These are phyloP conservation scores for Populus nigra DNA, from an alignment of 345 rosid species.

Conservation along the genomic window DNA sequence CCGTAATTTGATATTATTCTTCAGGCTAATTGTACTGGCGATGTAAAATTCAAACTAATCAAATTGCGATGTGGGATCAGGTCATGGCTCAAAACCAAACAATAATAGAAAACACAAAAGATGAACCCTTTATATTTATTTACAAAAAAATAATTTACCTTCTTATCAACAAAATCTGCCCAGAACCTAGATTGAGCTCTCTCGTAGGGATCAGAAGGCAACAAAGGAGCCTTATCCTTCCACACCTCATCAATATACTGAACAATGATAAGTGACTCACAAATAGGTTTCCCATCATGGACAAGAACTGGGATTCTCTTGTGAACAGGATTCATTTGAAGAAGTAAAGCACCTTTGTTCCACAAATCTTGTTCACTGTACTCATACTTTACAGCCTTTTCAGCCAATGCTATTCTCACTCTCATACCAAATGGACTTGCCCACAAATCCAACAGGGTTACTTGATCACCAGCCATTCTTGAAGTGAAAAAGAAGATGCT, in stretches of 20 bases:
- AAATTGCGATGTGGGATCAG: too few species aligned
- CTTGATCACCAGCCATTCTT: background rate
- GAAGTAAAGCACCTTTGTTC: background rate
- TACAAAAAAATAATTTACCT: background rate
- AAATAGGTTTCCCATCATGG: background rate
- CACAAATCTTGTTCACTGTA: background rate
- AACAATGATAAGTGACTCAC: background rate
- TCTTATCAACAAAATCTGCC: background rate
- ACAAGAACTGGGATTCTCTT: background rate
- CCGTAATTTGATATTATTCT: too few species aligned
- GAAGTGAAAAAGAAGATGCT: too few species aligned
- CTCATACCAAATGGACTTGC: background rate
- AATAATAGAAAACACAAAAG: too few species aligned
- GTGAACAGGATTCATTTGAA: background rate
- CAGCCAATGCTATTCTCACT: background rate
- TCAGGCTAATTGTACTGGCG: too few species aligned
- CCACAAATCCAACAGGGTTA: background rate
- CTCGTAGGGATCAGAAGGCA: background rate
- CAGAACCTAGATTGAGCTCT: background rate
- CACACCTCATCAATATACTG: background rate
- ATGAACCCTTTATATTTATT: too few species aligned
- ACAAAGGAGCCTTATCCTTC: background rate
- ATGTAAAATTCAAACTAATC: too few species aligned
- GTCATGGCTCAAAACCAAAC: too few species aligned
- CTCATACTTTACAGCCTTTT: background rate